Percentiles rank a stretch among this genome's conserved stretches.
phyloP scores from a whole-genome alignment of 2,329 filamentous ascomycete genomes.

The Penicillium sp. region DNA sequence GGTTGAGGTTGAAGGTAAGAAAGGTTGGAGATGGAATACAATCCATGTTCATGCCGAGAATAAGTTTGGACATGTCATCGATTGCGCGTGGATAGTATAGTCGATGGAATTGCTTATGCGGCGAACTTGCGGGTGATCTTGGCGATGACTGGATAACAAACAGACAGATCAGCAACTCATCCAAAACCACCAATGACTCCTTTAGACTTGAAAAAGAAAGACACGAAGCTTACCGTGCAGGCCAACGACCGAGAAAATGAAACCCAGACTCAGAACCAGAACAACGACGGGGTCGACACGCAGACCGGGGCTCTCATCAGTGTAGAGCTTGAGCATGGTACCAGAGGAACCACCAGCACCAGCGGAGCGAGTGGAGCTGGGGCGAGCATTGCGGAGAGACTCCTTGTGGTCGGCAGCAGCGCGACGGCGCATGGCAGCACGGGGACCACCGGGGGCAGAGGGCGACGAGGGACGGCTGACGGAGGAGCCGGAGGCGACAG shows the following conservation, averaged over 20 bases:
- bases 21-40: not conserved
- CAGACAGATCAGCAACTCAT: slow-evolving; percentile 10
- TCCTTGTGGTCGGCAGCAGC: slow-evolving; percentile 97
- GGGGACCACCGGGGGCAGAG: slow-evolving; percentile 86
- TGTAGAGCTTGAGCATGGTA: slow-evolving; percentile 99
- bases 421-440: slow-evolving; percentile 91
- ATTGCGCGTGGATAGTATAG: not conserved
- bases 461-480: slow-evolving; percentile 80
- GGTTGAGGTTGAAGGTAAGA: slow-evolving; percentile 4
- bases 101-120: slow-evolving; percentile 40
- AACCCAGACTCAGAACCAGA: slow-evolving; percentile 91
- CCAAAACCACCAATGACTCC: slow-evolving; percentile 4
- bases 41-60: not conserved
- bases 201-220: not conserved
- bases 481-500: slow-evolving; percentile 65
- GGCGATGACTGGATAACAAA: slow-evolving; percentile 70
- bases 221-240: slow-evolving; percentile 75
- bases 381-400: slow-evolving; percentile 89
- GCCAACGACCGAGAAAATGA: slow-evolving; percentile 98
- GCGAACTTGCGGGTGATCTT: slow-evolving; percentile 90
- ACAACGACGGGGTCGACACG: slow-evolving; percentile 99
- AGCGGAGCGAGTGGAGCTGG: slow-evolving; percentile 86
- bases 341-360: slow-evolving; percentile 94
- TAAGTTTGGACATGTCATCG: not conserved
- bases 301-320: slow-evolving; percentile 93